Evolutionary conservation across 2,329 filamentous ascomycete species (phyloP).

Genomic region (Diaporthe amygdali): DNA sequence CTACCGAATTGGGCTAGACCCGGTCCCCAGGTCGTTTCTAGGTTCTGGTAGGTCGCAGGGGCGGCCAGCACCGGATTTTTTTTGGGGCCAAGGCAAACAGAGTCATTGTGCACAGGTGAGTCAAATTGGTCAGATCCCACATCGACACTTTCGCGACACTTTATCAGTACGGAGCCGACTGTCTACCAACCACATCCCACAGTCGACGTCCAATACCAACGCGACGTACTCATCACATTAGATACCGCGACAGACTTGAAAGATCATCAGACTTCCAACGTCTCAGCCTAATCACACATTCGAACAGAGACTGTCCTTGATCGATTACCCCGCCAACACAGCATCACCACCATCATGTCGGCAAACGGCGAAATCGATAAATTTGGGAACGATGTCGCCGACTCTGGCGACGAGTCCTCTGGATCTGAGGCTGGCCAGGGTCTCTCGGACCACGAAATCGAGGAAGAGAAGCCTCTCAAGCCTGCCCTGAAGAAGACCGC

Average conservation of each 20-base stretch:
- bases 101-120: background rate
- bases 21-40: background rate
- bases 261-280: background rate
- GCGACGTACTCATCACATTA: background rate
- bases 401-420: constrained; percentile 67
- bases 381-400: constrained; percentile 74
- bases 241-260: background rate
- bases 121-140: constrained; percentile 9
- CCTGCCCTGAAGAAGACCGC: constrained; percentile 83
- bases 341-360: constrained; percentile 47
- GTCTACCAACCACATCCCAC: background rate
- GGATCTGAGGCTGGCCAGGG: constrained; percentile 57
- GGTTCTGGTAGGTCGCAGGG: background rate
- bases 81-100: background rate
- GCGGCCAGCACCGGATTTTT: constrained; percentile 4
- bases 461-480: constrained; percentile 75
- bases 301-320: background rate
- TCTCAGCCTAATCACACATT: background rate
- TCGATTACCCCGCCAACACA: constrained; percentile 11
- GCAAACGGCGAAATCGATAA: constrained; percentile 61
- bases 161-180: background rate
- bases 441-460: constrained; percentile 60
- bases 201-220: background rate
- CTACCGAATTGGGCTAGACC: constrained; percentile 3
- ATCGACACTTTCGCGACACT: background rate